Evolutionary conservation across 2,329 filamentous ascomycete genomes (phyloP), one percentile per base, ranked within the genome.

Genomic region (Colletotrichum spaethianum): DNA sequence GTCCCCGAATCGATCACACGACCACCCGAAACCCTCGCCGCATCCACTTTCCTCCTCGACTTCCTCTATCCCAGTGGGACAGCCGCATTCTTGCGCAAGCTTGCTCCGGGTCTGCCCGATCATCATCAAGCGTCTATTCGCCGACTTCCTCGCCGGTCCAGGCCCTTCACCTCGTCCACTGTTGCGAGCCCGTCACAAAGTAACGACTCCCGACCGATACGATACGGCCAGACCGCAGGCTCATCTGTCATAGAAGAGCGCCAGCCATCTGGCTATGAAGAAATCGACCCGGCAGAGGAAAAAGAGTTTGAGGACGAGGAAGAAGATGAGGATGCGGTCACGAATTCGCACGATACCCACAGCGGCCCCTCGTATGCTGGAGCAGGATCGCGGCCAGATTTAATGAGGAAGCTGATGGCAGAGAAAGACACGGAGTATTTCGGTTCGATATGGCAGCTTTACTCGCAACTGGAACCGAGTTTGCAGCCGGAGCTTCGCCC

Each of bases 11-110:
- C 64, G 66, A 72, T 77, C 67, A 68, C 74, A 28, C 77, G 77
- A 53, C 74, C 75, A 12, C 20, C n/a, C 57, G 75, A 79, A 73
- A 77, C 79, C 2, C 76, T 87, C 67, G 80, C 80, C 48, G 84
- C 87, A 36, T 88, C 88, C 5, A 76, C 83, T 11, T 86, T 89
- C 66, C 79, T 88, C 59, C 84, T 90, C 77, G 88, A 90, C 77
- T 90, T 90, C 65, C 79, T 90, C 11, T 90, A 89, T 63, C 88
- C 88, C 6, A 83, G 76, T 42, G 84, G 83, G 12, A 82, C 86
- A 14, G 68, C 84, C 16, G 79, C 83, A 18, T 79, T 87, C 6
- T 75, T 88, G 71, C 83, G 84, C 52, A 83, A 82, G 36, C 75
- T 79, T 60, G 76, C 74, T 12, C 75, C 75, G 1, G 73, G 66